phyloP scores from a whole-genome alignment of 164 flowering plant species.

The Berberis thunbergii region DNA sequence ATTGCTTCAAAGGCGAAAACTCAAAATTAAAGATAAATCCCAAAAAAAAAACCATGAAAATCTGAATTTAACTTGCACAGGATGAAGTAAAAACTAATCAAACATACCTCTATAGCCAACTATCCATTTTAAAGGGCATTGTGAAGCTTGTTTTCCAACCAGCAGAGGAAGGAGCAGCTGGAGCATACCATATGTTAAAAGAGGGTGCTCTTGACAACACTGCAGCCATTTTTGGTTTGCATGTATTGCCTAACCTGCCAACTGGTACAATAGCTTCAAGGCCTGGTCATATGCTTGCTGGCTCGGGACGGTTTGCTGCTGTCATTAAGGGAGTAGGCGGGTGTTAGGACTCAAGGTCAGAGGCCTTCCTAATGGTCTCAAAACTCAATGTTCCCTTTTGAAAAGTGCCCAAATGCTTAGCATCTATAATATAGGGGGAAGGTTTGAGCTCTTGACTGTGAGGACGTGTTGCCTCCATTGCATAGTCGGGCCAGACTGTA shows the following conservation, averaged over 20 bases:
- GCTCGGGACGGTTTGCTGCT: slow-evolving; percentile 38
- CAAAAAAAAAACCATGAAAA: background rate
- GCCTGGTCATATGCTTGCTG: slow-evolving; percentile 66
- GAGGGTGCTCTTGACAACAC: slow-evolving; percentile 54
- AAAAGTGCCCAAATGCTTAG: too few species aligned
- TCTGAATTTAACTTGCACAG: background rate
- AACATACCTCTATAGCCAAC: too few species aligned
- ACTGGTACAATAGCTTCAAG: slow-evolving; percentile 55
- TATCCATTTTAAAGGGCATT: slow-evolving; percentile 42
- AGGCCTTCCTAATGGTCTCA: too few species aligned
- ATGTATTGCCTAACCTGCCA: slow-evolving; percentile 38
- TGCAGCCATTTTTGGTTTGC: slow-evolving; percentile 60
- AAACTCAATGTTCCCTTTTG: too few species aligned
- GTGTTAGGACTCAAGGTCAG: too few species aligned
- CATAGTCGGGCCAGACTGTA: too few species aligned
- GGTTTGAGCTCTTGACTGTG: too few species aligned
- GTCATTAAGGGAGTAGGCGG: slow-evolving; percentile 47
- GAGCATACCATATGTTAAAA: slow-evolving; percentile 66
- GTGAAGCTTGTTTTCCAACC: slow-evolving; percentile 88
- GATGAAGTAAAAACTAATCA: too few species aligned
- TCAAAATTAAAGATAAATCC: slow-evolving; percentile 22
- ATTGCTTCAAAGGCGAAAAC: slow-evolving; percentile 40
- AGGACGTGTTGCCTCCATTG: too few species aligned
- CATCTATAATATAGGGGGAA: too few species aligned
- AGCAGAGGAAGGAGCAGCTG: slow-evolving; percentile 67